Evolutionary conservation across 1,284 basidiomycete genomes (phyloP), one percentile per base, ranked within the genome.

Genomic region (Coniferiporia sulphurascens): DNA sequence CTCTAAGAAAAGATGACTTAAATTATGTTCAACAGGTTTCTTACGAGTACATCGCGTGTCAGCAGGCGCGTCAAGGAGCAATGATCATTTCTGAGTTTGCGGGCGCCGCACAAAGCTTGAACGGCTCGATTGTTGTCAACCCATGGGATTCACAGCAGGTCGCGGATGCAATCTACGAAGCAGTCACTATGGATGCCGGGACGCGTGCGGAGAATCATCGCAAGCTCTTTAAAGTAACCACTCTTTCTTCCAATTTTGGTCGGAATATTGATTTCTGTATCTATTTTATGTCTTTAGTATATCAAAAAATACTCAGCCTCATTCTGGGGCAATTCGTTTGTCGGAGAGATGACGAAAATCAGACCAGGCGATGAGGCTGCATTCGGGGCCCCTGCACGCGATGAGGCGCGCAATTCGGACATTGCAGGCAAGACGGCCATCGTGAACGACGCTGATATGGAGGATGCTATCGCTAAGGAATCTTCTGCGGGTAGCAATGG

Each of bases 61-160:
- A 99, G 71, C 86, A 93, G 67, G 86, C 90, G 56, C 83, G 89
- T 15, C 93, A 98, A 68, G 97, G 96, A 44, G 92, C 93, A 10
- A 95, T 99, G 91, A 96, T 99, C 69, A 81, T 99, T 8, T 98
- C 95, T 62, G 96, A 99, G 72, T 99, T 99, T 69, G 95, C 97
- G 0, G 97, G 96, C 50, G 96, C 97, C 1, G 96, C 97, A 8
- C 97, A 99, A 76, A 93, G 89, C 64, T 76, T 97, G 65, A 96
- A 97, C 69, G 95, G 95, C 15, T 91, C 89, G 48, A 81, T 97
- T 65, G 93, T 98, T 69, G 93, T 97, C 68, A 98, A 98, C 76
- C 95, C 95, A 32, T 95, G 93, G 93, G 93, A 95, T 70, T 89
- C 89, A 22, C 95, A 97, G 72, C 89, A 95, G 66, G 95, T 98